These are phyloP conservation scores for Monoraphidium neglectum DNA, from an alignment of 139 green algal genomes.

Conservation along the genomic window DNA sequence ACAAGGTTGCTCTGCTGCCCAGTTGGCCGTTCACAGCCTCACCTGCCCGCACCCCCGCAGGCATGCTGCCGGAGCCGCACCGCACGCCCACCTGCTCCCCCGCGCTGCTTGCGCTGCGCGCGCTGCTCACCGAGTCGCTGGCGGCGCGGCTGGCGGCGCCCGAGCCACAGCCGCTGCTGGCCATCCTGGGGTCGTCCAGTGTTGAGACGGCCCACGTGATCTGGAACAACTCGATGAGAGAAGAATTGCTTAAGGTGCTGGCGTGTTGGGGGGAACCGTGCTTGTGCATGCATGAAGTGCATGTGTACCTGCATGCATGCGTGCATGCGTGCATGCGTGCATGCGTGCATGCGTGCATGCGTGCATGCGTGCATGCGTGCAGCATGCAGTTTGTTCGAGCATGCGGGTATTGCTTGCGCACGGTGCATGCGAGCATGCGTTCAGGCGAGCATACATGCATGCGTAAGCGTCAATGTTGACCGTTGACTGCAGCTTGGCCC, in stretches of 20 bases:
- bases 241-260: constrained; percentile 67
- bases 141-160: constrained; percentile 55
- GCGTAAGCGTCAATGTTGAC: too few species aligned
- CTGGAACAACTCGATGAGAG: constrained; percentile 86
- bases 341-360: too few species aligned
- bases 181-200: constrained; percentile 53
- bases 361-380: too few species aligned
- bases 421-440: too few species aligned
- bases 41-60: constrained; percentile 32
- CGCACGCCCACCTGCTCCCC: constrained; percentile 32
- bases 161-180: constrained; percentile 71
- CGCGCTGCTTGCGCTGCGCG: constrained; percentile 50
- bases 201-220: constrained; percentile 78
- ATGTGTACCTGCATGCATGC: neutral
- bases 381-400: too few species aligned
- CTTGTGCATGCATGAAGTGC: neutral
- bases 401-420: too few species aligned
- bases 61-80: constrained; percentile 45
- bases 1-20: too few species aligned
- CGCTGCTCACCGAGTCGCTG: constrained; percentile 84
- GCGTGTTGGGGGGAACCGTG: neutral
- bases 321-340: neutral
- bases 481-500: too few species aligned
- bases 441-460: too few species aligned
- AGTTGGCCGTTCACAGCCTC: too few species aligned